Percentiles rank a stretch among this genome's conserved stretches.
Evolutionary conservation across 257 asterid genomes (phyloP).

Genomic region (Knoxia roxburghii): DNA sequence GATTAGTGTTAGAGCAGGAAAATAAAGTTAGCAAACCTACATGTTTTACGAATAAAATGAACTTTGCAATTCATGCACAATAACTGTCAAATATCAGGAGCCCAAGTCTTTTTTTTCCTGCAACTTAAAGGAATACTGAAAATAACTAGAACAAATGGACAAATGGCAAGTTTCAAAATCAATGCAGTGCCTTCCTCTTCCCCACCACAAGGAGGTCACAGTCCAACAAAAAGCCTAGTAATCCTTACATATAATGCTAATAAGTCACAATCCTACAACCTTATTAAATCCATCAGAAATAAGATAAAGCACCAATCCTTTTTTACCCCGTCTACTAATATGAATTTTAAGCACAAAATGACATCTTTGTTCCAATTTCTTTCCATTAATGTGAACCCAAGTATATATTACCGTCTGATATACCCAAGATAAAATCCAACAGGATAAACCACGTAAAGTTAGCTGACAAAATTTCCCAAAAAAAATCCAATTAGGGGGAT

Average conservation of each 20-base stretch:
- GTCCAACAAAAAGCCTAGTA: neutral
- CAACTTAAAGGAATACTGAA: neutral
- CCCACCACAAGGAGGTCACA: neutral
- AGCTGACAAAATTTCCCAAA: neutral
- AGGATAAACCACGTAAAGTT: neutral
- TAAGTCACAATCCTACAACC: neutral
- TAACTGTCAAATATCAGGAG: neutral
- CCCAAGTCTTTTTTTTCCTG: neutral
- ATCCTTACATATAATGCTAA: neutral
- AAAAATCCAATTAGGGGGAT: neutral
- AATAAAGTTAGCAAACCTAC: neutral
- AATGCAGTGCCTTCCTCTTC: neutral
- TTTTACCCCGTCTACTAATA: neutral
- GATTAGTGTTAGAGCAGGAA: constrained; percentile 11
- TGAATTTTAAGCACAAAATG: neutral
- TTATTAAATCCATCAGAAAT: neutral
- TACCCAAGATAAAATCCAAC: neutral
- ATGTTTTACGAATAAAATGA: neutral
- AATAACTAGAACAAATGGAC: neutral
- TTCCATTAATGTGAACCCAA: neutral
- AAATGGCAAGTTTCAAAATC: too few species aligned
- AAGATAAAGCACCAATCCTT: neutral
- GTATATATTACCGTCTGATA: neutral
- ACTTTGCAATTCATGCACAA: neutral
- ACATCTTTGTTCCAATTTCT: neutral